Percentiles rank a stretch among this genome's conserved stretches.
phyloP scores from a whole-genome alignment of 495 filamentous ascomycete genomes.

The Cudoniella acicularis region DNA sequence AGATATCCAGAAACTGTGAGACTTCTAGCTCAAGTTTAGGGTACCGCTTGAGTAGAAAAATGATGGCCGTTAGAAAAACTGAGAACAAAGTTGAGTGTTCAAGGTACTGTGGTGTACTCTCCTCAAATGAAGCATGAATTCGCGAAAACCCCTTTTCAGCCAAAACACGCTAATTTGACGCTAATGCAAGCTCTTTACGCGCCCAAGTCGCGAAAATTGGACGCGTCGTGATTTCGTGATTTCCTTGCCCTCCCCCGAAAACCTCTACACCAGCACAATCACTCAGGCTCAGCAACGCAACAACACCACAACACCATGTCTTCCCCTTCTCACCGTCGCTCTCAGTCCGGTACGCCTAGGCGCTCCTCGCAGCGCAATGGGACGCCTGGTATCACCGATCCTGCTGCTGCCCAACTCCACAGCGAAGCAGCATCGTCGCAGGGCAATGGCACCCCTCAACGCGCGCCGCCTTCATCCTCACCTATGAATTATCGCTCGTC shows the following conservation, averaged over 20 bases:
- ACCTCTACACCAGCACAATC: not conserved
- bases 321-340: constrained; percentile 52
- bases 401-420: constrained; percentile 42
- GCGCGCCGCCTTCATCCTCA: constrained; percentile 57
- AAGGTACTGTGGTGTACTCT: too few species aligned
- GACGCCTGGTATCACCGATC: constrained; percentile 45
- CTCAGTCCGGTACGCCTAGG: constrained; percentile 52
- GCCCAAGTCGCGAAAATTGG: not conserved
- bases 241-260: not conserved
- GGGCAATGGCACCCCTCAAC: constrained; percentile 35
- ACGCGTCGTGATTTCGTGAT: constrained; percentile 14
- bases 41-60: too few species aligned
- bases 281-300: not conserved
- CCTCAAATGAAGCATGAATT: too few species aligned
- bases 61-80: too few species aligned
- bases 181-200: constrained; percentile 21
- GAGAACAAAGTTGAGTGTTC: too few species aligned
- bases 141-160: not conserved
- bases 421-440: constrained; percentile 43
- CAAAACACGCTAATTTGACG: constrained; percentile 13
- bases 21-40: too few species aligned
- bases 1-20: too few species aligned
- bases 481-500: constrained; percentile 83
- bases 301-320: constrained; percentile 44
- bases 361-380: constrained; percentile 43